Base-by-base conservation (phyloP, 2,329 filamentous ascomycete species). In the Lasiodiplodia citricola region DNA sequence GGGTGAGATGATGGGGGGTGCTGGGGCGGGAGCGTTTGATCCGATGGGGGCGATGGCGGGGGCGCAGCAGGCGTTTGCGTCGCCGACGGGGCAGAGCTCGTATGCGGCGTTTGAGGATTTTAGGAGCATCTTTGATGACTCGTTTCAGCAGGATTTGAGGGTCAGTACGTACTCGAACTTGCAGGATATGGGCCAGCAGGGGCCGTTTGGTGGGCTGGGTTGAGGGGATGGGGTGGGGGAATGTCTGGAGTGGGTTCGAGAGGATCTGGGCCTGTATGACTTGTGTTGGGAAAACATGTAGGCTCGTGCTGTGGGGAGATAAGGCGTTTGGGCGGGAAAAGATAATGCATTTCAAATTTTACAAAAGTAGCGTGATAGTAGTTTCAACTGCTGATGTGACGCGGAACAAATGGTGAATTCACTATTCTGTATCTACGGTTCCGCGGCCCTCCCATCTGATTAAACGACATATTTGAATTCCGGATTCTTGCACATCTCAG, bases 11-110 rank as follows among this genome's bases (percentile, higher is more conserved):
- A 28, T 28, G 25, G 25, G 25, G 25, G 44, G 60, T 14, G 25
- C 50, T 4, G 2, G n/a, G 2, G 28, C 21, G 5, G 65, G 74
- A 18, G 47, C 31, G 7, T 71, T 68, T 38, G 58, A 66, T 21
- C 66, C 68, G 2, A 70, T 70, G 10, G 71, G 66, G 41, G 11
- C 31, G 7, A 7, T 10, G 31, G 31, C 31, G 31, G 2, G 4
- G 8, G 41, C 51, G 2, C 13, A 23, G 2, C 58, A 63, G 8
- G 2, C 28, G 8, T 23, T n/a, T 28, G 58, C 23, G 4, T 18
- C 8, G 14, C 51, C 51, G 25, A 28, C 50, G 1, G 28, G 16
- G 16, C 25, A 37, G 4, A 51, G n/a, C 16, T 35, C 58, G 16
- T 51, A 63, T 13, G 8, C 44, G 4, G 44, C 28, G 10, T 47